These are phyloP conservation scores for Saksenaea oblongispora DNA, from an alignment of 371 early-diverging fungal species.

Conservation along the genomic window DNA sequence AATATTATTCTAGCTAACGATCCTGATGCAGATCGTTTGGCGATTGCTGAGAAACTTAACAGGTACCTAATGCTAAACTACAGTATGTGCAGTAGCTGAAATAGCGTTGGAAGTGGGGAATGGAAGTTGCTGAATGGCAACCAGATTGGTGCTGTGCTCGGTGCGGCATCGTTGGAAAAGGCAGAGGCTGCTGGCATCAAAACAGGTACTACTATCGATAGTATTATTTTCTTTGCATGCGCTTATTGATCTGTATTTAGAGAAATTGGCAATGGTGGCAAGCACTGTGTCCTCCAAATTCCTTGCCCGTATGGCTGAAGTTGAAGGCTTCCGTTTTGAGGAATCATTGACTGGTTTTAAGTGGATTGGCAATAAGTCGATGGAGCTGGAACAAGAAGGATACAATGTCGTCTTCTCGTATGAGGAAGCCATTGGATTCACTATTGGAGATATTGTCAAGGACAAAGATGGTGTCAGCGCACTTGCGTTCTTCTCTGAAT, in stretches of 20 bases:
- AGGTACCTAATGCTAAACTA: constrained; percentile 27
- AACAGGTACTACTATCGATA: constrained; percentile 31
- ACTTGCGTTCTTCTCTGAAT: constrained; percentile 80
- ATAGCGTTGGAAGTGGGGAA: constrained; percentile 42
- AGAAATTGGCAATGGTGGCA: constrained; percentile 79
- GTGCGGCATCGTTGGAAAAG: constrained; percentile 68
- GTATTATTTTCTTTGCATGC: neutral
- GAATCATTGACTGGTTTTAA: constrained; percentile 97
- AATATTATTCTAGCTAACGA: constrained; percentile 93
- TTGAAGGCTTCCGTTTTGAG: constrained; percentile 81
- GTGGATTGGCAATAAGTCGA: constrained; percentile 89
- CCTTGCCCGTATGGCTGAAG: constrained; percentile 73
- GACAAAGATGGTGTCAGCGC: constrained; percentile 92
- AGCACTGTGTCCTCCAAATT: constrained; percentile 91
- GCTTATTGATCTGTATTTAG: constrained; percentile 20
- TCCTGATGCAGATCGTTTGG: constrained; percentile 97
- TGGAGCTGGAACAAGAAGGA: constrained; percentile 62
- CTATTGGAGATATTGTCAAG: constrained; percentile 72
- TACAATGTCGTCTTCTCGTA: constrained; percentile 79
- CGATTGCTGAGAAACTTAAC: constrained; percentile 80
- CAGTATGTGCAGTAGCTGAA: neutral
- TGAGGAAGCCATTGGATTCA: constrained; percentile 95
- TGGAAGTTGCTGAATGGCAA: constrained; percentile 92
- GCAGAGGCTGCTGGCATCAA: constrained; percentile 54
- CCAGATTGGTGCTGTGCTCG: constrained; percentile 89